Evolutionary conservation across 345 rosid genomes (phyloP), one percentile per base, ranked within the genome.

Genomic region (Mallotus nudiflorus): DNA sequence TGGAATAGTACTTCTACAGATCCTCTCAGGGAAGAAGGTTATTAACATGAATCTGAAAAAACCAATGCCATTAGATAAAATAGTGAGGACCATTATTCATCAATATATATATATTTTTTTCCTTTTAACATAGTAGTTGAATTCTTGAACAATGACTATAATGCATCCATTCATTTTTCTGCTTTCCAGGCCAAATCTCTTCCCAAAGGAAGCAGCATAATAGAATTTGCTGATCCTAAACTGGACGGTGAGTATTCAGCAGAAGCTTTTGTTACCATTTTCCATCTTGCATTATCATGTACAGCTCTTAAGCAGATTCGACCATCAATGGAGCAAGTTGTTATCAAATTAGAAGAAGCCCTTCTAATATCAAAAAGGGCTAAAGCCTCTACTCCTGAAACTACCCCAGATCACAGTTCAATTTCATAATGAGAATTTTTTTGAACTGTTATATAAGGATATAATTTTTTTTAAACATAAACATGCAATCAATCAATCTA

Each of bases 1-100:
- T 50, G 87, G 87, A 33, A 70, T 83, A 19, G 86, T 84, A 28
- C 84, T 83, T 45, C 77, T 80, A 12, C 89, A 86, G 55, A 80
- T 84, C 71, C 77, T 86, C 9, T 82, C 85, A 0, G 85, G 85
- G 52, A 78, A 80, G 77, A 84, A 58, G 49, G 90, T 86, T 55
- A 53, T 86, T 42, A 80, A 84, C 46, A 62, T 86, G 83, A 73
- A 75, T 45, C 59, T 69, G 61, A 71, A 51, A 62, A 77, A 67
- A 49, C 85, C 88, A 62, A 81, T 81, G 76, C 75, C 78, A 9
- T 27, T 86, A 48, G 65, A 71, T 69, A 86, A 84, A 82, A 73
- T 82, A 85, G 84, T 77, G 18, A 69, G 84, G 25, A 64, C n/a
- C 39, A 25, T 39, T 20, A 9, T 31, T 42, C 48, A n/a, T 35